Base-by-base conservation (phyloP, 805 yeast genomes). In the Schizosaccharomyces octosporus region DNA sequence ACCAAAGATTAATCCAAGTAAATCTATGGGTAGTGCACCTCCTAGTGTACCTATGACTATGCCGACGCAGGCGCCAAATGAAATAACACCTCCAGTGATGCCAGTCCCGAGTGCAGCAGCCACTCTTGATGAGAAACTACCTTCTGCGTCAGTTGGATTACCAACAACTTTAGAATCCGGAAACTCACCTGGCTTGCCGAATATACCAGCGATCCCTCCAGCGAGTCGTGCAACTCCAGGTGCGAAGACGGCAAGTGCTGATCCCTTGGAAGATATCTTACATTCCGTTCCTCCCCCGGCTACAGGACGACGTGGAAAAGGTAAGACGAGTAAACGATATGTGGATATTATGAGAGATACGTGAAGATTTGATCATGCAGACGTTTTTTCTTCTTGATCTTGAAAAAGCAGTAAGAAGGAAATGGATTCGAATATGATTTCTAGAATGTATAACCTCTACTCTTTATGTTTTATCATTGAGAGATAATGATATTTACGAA, bases 1-100 rank as follows among this genome's bases (percentile, higher is more conserved):
- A 0, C 82, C 82, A 31, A 70, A 67, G 66, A 21, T 29, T 11
- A 17, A 5, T 45, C 51, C 57, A 51, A 29, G 4, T n/a, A 29
- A 15, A 7, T 36, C 29, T 51, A n/a, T 17, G 19, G 6, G 13
- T 15, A 27, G 11, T 21, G 29, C 55, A 51, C 27, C 55, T 51
- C 19, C 55, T 7, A 21, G 32, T 13, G 27, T n/a, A 4, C 24
- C 55, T 24, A 51, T 19, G 27, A 21, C 21, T n/a, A n/a, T 24
- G 4, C 51, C 27, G n/a, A 21, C 21, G 9, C 11, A n/a, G 13
- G 51, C 13, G 5, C 3, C 51, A 2, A 17, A 5, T 45, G 27
- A n/a, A 9, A n/a, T 24, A 3, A 3, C 51, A 45, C 27, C 51
- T n/a, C 27, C 51, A 21, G 6, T 24, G 7, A 21, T 24, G 11